A percentile compares a stretch with the other conserved stretches of the same genome.
Evolutionary conservation across 1,284 basidiomycete genomes (phyloP).

Genomic region (Trametes pubescens): DNA sequence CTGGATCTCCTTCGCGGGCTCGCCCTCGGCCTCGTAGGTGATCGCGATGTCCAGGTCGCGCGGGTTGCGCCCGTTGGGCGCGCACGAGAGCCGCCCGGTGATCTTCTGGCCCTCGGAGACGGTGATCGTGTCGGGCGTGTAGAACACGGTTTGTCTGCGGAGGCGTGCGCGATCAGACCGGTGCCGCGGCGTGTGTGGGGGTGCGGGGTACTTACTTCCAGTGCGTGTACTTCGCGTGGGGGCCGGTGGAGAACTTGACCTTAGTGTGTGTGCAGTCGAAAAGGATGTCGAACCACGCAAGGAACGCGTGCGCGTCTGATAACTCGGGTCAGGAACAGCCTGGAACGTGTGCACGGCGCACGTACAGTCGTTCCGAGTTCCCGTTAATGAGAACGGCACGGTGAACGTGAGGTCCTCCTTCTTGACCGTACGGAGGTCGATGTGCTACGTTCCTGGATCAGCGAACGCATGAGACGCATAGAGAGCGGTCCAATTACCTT

Average conservation of each 20-base stretch:
- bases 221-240: conserved; percentile 96
- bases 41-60: conserved; percentile 92
- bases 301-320: conserved; percentile 96
- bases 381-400: conserved; percentile 82
- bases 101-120: conserved; percentile 77
- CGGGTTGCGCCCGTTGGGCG: conserved; percentile 90
- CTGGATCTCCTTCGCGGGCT: conserved; percentile 53
- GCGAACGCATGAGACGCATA: neutral
- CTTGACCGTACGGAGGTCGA: conserved; percentile 91
- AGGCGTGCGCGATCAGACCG: conserved; percentile 2
- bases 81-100: conserved; percentile 75
- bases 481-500: conserved; percentile 58
- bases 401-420: conserved; percentile 96
- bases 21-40: conserved; percentile 63
- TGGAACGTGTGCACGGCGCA: conserved; percentile 28
- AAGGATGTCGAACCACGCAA: conserved; percentile 98
- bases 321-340: conserved; percentile 13
- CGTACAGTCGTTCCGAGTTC: conserved; percentile 93
- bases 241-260: conserved; percentile 94
- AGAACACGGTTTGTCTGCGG: conserved; percentile 92
- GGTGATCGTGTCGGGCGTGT: conserved; percentile 83
- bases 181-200: neutral
- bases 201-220: conserved; percentile 80
- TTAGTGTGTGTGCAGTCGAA: conserved; percentile 98
- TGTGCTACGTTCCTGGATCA: conserved; percentile 60